Conservation (phyloP, 2,329 filamentous ascomycete genomes). For the Colletotrichum trifolii region DNA sequence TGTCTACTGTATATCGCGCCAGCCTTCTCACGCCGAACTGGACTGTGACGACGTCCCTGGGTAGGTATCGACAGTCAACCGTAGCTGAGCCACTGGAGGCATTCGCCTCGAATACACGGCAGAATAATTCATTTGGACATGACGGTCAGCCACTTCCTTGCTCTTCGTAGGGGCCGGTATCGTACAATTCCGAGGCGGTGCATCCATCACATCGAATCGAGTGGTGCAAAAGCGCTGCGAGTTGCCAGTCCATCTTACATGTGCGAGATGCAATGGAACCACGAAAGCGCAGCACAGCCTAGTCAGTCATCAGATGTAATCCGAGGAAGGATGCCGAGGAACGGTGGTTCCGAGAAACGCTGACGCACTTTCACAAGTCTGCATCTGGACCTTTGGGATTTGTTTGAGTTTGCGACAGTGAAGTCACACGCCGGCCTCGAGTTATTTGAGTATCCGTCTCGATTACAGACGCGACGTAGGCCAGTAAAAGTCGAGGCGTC, state of each 20-base stretch:
- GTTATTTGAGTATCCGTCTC: not conserved
- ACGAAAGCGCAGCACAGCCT: not conserved
- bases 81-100: slow-evolving; percentile 13
- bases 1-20: not conserved
- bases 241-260: not conserved
- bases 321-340: not conserved
- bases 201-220: slow-evolving; percentile 11
- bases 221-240: not conserved
- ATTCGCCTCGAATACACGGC: not conserved
- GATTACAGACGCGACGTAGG: not conserved
- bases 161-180: slow-evolving; percentile 16
- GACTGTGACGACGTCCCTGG: not conserved
- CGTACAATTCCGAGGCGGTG: slow-evolving; percentile 25
- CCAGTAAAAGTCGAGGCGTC: slow-evolving; percentile 12
- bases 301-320: not conserved
- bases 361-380: not conserved
- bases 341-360: not conserved
- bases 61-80: not conserved
- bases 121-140: not conserved
- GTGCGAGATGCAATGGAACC: slow-evolving; percentile 2
- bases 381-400: not conserved
- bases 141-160: slow-evolving; percentile 18
- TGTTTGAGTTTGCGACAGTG: slow-evolving; percentile 14
- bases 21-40: not conserved
- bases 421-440: slow-evolving; percentile 8